Conservation (phyloP, 1,284 basidiomycete species). For the Ganoderma lucidum region DNA sequence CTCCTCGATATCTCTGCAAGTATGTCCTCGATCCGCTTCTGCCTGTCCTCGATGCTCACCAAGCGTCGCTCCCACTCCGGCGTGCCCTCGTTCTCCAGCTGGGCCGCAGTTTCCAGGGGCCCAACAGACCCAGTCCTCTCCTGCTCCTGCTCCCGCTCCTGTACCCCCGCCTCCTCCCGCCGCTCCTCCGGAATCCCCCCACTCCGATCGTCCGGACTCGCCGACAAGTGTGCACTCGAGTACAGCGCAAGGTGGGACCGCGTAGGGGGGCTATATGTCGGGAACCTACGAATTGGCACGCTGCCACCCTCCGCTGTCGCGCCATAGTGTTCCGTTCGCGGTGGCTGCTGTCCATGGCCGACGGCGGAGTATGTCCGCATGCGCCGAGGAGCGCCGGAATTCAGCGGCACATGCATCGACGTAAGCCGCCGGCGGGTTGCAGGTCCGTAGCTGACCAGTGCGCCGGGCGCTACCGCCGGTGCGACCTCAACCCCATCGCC, state of each 20-base stretch:
- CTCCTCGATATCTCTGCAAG: slow-evolving; percentile 48
- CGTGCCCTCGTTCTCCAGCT: slow-evolving; percentile 48
- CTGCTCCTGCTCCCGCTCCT: slow-evolving; percentile 43
- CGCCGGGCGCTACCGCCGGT: not conserved
- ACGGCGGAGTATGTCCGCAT: slow-evolving; percentile 24
- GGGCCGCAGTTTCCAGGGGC: slow-evolving; percentile 50
- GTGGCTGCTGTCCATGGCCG: slow-evolving; percentile 1
- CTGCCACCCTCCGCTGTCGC: slow-evolving; percentile 12
- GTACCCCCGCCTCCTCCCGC: slow-evolving; percentile 45
- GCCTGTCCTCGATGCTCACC: slow-evolving; percentile 65
- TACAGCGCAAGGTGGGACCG: slow-evolving; percentile 27
- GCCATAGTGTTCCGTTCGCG: slow-evolving; percentile 17
- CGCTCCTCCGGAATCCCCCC: slow-evolving; percentile 26
- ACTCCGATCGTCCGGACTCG: slow-evolving; percentile 43
- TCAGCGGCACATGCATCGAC: slow-evolving; percentile 47
- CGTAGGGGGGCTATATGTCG: slow-evolving; percentile 30
- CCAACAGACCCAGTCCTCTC: slow-evolving; percentile 38
- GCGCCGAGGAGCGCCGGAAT: slow-evolving; percentile 24
- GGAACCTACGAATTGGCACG: slow-evolving; percentile 37
- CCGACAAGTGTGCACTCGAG: slow-evolving; percentile 38
- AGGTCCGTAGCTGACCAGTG: slow-evolving; percentile 63
- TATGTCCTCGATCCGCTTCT: slow-evolving; percentile 70
- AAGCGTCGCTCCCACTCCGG: slow-evolving; percentile 52
- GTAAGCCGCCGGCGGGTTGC: slow-evolving; percentile 62
- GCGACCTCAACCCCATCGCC: slow-evolving; percentile 5